A percentile compares a stretch with the other conserved stretches of the same genome.
These are phyloP conservation scores for Dicorynia guianensis DNA, from an alignment of 306 rosid genomes.

Conservation along the genomic window DNA sequence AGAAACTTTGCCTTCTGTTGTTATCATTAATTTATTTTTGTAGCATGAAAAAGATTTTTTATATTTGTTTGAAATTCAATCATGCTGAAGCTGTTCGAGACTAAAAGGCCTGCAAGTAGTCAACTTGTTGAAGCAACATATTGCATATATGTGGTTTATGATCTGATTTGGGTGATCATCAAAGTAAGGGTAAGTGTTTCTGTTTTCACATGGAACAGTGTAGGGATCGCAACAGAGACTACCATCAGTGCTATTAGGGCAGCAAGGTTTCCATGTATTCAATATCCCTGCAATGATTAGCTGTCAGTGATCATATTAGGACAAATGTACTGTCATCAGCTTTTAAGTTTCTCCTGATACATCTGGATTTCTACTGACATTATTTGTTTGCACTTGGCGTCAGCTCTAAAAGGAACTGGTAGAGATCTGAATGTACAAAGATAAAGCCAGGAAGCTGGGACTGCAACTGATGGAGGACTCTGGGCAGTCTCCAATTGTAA, in stretches of 20 bases:
- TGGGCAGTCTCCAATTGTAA: slow-evolving; percentile 34
- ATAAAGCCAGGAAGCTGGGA: slow-evolving; percentile 39
- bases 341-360: background rate
- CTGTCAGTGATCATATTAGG: background rate
- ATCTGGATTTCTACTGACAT: slow-evolving; percentile 33
- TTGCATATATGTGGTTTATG: slow-evolving; percentile 30
- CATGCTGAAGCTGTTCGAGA: background rate
- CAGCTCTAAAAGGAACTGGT: slow-evolving; percentile 21
- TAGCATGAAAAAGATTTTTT: no score
- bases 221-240: slow-evolving; percentile 19
- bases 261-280: slow-evolving; percentile 51
- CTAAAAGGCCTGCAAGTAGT: slow-evolving; percentile 30
- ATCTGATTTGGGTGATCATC: slow-evolving; percentile 44
- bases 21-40: no score
- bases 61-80: no score
- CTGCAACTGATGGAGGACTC: slow-evolving; percentile 32
- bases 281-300: slow-evolving; percentile 42
- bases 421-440: slow-evolving; percentile 42
- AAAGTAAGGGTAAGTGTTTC: slow-evolving; percentile 47
- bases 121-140: slow-evolving; percentile 28
- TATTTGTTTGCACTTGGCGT: slow-evolving; percentile 35
- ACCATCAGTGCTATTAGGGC: slow-evolving; percentile 40
- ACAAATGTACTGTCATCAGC: background rate
- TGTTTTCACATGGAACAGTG: slow-evolving; percentile 33
- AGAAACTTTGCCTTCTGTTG: no score